These are phyloP conservation scores for Candida maesae DNA, from an alignment of 805 yeast genomes.

Conservation along the genomic window DNA sequence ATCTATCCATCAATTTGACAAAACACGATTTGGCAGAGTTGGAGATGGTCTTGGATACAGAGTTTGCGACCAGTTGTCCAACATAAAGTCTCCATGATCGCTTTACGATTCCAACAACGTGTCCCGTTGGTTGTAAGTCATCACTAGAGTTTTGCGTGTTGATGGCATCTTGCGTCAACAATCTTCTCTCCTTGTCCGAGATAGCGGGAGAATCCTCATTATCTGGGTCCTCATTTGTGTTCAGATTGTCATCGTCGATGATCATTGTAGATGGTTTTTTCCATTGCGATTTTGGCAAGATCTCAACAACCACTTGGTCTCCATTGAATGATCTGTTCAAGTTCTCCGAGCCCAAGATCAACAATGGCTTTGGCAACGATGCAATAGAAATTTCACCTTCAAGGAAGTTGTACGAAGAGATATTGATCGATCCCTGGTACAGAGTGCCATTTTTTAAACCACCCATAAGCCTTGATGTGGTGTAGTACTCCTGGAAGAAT, in stretches of 20 bases:
- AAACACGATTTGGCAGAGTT: constrained; percentile 76
- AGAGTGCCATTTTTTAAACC: constrained; percentile 85
- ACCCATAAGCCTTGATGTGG: constrained; percentile 81
- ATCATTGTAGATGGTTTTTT: constrained; percentile 76
- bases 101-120: constrained; percentile 80
- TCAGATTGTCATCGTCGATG: constrained; percentile 45
- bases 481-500: constrained; percentile 71
- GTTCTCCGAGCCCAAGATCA: constrained; percentile 77
- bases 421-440: constrained; percentile 77
- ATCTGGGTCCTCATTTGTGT: constrained; percentile 34
- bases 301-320: constrained; percentile 86
- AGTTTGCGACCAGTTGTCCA: constrained; percentile 82
- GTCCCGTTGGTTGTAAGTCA: constrained; percentile 84
- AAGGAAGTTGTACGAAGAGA: constrained; percentile 81
- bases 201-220: constrained; percentile 41
- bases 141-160: constrained; percentile 52
- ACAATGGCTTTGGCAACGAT: constrained; percentile 74
- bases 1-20: constrained; percentile 83
- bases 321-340: constrained; percentile 90
- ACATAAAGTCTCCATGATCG: constrained; percentile 96
- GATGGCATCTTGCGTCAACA: constrained; percentile 75
- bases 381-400: constrained; percentile 79
- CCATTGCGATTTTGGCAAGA: constrained; percentile 85
- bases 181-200: constrained; percentile 66
- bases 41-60: constrained; percentile 56